Evolutionary conservation across 2,329 filamentous ascomycete genomes (phyloP).

Genomic region (Colletotrichum spinosum): DNA sequence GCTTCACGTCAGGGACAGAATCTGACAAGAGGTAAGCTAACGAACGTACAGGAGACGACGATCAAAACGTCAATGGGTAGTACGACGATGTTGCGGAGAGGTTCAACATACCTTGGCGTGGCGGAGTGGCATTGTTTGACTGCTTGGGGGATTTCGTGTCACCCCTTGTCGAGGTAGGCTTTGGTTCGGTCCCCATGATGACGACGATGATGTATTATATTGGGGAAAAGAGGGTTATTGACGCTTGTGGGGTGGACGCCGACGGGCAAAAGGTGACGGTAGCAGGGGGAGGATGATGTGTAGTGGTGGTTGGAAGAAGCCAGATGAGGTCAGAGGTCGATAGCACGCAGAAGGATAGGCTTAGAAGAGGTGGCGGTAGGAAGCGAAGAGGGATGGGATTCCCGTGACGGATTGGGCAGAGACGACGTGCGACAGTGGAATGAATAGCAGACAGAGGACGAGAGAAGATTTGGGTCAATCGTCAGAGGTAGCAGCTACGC

Average conservation of each 20-base stretch:
- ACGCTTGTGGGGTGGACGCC: constrained; percentile 44
- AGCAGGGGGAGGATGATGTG: constrained; percentile 37
- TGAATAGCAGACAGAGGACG: neutral
- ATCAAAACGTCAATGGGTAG: constrained; percentile 37
- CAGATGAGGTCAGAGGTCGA: constrained; percentile 56
- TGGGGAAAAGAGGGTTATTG: constrained; percentile 43
- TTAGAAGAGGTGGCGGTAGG: constrained; percentile 14
- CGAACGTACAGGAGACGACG: constrained; percentile 32
- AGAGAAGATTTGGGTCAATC: constrained; percentile 7
- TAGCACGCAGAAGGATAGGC: constrained; percentile 27
- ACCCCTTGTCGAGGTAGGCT: constrained; percentile 52
- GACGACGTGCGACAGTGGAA: constrained; percentile 9
- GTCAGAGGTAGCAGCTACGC: constrained; percentile 38
- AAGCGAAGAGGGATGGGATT: constrained; percentile 11
- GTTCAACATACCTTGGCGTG: constrained; percentile 55
- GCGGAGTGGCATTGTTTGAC: constrained; percentile 53
- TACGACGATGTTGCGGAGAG: constrained; percentile 5
- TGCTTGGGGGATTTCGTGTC: constrained; percentile 63
- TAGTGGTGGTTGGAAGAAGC: constrained; percentile 39
- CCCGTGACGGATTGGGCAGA: constrained; percentile 5
- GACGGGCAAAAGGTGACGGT: constrained; percentile 40
- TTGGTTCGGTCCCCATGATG: constrained; percentile 61
- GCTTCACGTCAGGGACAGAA: constrained; percentile 59
- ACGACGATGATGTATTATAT: constrained; percentile 59
- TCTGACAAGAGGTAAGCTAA: constrained; percentile 49